Conservation (phyloP, 1,284 basidiomycete genomes). For the Omphalotus olearius region DNA sequence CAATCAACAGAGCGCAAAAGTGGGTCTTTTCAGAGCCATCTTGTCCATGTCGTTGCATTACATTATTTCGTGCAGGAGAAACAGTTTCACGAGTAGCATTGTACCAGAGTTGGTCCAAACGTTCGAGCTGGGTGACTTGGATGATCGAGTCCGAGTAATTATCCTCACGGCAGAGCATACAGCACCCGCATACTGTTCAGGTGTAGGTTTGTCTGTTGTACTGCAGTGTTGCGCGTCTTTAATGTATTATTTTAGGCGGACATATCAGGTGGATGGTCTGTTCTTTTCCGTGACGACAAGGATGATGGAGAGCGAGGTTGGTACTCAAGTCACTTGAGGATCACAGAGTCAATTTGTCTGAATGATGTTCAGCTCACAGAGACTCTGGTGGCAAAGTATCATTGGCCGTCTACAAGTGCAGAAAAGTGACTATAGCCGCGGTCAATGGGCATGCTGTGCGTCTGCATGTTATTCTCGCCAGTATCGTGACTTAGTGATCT, state of each 20-base stretch:
- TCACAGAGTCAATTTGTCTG: neutral
- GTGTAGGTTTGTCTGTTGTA: slow-evolving; percentile 29
- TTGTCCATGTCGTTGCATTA: neutral
- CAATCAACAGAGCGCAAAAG: slow-evolving; percentile 42
- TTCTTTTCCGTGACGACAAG: slow-evolving; percentile 31
- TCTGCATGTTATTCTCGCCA: neutral
- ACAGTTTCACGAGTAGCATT: slow-evolving; percentile 34
- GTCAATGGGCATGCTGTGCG: slow-evolving; percentile 57
- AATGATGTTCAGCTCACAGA: slow-evolving; percentile 34
- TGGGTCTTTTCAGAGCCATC: slow-evolving; percentile 22
- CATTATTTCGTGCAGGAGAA: slow-evolving; percentile 31
- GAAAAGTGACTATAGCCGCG: slow-evolving; percentile 53
- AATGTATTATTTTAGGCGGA: slow-evolving; percentile 35
- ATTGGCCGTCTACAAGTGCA: slow-evolving; percentile 45
- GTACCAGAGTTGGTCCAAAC: slow-evolving; percentile 36
- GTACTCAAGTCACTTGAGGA: neutral
- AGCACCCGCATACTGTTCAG: slow-evolving; percentile 51
- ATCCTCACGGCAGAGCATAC: slow-evolving; percentile 47
- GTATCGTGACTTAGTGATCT: neutral
- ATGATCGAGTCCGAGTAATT: slow-evolving; percentile 48
- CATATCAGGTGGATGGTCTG: slow-evolving; percentile 38
- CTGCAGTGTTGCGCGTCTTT: neutral
- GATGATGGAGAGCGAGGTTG: slow-evolving; percentile 30
- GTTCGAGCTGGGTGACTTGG: slow-evolving; percentile 44
- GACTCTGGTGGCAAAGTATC: slow-evolving; percentile 45